phyloP scores from a whole-genome alignment of 768 basidiomycete species.

The Macrolepiota fuliginosa region DNA sequence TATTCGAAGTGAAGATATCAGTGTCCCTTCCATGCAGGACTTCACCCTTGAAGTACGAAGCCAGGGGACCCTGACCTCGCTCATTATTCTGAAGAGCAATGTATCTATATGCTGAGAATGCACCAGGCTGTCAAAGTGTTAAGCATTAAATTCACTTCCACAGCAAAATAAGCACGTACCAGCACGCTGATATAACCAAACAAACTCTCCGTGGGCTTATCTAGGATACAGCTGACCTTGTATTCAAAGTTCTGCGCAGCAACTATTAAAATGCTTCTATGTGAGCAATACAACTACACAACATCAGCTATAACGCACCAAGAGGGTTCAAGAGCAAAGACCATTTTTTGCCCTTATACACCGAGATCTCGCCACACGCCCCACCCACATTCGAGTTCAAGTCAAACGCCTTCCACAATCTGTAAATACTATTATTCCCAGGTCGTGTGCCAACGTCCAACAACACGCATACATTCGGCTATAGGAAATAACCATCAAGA shows the following conservation, averaged over 20 bases:
- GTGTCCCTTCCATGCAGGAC: conserved; percentile 79
- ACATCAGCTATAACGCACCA: conserved; percentile 37
- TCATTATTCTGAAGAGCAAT: conserved; percentile 88
- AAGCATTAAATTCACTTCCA: background rate
- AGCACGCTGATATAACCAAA: conserved; percentile 97
- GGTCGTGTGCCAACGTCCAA: conserved; percentile 95
- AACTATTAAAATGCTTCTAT: conserved; percentile 37
- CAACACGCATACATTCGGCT: conserved; percentile 91
- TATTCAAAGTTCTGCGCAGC: conserved; percentile 97
- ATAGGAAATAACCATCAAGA: conserved; percentile 5
- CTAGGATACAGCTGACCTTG: conserved; percentile 87
- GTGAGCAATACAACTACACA: background rate
- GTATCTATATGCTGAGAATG: conserved; percentile 90
- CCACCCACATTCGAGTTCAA: conserved; percentile 91
- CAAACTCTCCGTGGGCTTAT: conserved; percentile 84
- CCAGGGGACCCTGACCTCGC: conserved; percentile 79
- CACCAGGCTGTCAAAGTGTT: conserved; percentile 62
- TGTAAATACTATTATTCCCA: conserved; percentile 84
- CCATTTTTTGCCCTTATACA: conserved; percentile 91
- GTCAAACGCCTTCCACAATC: conserved; percentile 94
- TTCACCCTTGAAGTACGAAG: conserved; percentile 98
- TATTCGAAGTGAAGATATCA: conserved; percentile 94
- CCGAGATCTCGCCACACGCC: conserved; percentile 96
- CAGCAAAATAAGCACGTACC: conserved; percentile 35
- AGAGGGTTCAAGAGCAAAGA: conserved; percentile 78